Evolutionary conservation across 2,329 filamentous ascomycete genomes (phyloP).

Genomic region (Pseudonectria foliicola): DNA sequence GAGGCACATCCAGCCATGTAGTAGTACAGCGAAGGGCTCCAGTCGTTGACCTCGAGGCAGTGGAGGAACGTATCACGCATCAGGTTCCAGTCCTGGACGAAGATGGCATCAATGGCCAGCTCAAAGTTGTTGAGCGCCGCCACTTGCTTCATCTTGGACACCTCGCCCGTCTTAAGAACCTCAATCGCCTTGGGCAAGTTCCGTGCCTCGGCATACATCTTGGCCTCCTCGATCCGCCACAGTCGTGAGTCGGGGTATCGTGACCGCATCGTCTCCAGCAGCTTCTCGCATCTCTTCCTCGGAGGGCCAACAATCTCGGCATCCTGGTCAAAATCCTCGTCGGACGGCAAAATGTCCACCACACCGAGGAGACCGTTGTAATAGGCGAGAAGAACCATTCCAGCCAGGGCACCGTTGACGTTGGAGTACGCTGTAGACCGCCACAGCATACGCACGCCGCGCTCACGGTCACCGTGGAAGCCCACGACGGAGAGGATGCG

Average conservation of each 20-base stretch:
- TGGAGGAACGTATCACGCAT: constrained; percentile 68
- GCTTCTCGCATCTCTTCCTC: constrained; percentile 52
- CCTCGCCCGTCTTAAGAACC: constrained; percentile 51
- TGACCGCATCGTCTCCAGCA: constrained; percentile 66
- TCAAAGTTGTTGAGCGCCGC: constrained; percentile 82
- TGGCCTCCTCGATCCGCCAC: constrained; percentile 83
- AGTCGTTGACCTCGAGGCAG: constrained; percentile 77
- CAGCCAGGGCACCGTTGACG: constrained; percentile 86
- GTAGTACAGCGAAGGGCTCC: constrained; percentile 85
- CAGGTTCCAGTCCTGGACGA: constrained; percentile 65
- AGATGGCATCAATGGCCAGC: constrained; percentile 70
- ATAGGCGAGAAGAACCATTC: constrained; percentile 72
- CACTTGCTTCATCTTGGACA: constrained; percentile 79
- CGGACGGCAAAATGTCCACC: constrained; percentile 74
- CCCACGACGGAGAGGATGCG: constrained; percentile 81
- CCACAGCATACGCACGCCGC: constrained; percentile 84
- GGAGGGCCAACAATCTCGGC: constrained; percentile 66
- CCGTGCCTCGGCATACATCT: constrained; percentile 62
- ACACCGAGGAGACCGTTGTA: constrained; percentile 83
- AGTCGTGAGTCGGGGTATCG: constrained; percentile 76
- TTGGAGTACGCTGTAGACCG: constrained; percentile 78
- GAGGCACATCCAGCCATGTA: constrained; percentile 77
- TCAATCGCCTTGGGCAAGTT: constrained; percentile 61
- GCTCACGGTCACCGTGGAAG: constrained; percentile 79
- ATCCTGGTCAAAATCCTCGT: constrained; percentile 44